Evolutionary conservation across 495 filamentous ascomycete species (phyloP).

Genomic region (Astrothelium macrocarpum): DNA sequence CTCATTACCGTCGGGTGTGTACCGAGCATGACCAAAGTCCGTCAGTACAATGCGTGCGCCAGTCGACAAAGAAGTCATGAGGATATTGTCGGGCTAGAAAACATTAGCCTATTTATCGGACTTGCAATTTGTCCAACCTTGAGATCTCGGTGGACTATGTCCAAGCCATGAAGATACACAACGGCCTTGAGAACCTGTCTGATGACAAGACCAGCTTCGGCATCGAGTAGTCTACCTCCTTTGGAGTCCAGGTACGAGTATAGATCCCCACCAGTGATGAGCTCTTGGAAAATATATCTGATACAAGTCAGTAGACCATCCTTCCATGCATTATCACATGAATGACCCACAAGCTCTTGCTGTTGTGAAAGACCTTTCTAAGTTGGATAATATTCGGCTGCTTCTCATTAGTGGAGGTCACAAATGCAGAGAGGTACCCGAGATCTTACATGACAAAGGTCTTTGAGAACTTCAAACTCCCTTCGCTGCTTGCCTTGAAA

Average conservation of each 20-base stretch:
- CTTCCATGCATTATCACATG: background rate
- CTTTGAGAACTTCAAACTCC: conserved; percentile 33
- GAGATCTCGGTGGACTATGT: conserved; percentile 57
- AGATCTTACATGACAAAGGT: conserved; percentile 32
- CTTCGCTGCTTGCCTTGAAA: conserved; percentile 16
- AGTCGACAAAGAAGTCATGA: conserved; percentile 41
- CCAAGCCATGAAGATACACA: conserved; percentile 46
- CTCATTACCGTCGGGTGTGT: conserved; percentile 19
- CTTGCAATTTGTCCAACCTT: conserved; percentile 29
- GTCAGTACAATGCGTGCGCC: conserved; percentile 53
- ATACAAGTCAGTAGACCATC: background rate
- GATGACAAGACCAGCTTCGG: conserved; percentile 45
- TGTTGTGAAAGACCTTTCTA: conserved; percentile 34
- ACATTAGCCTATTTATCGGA: background rate
- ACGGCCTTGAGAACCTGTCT: conserved; percentile 52
- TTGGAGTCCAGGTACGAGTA: conserved; percentile 49
- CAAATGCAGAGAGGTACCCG: background rate
- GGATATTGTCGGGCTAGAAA: conserved; percentile 49
- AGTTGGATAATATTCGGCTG: conserved; percentile 41
- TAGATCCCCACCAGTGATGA: conserved; percentile 53
- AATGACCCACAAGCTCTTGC: conserved; percentile 27
- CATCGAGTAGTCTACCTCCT: conserved; percentile 38
- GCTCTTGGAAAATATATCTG: conserved; percentile 35
- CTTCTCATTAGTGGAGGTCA: background rate
- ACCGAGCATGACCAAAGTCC: conserved; percentile 61